These are phyloP conservation scores for Paulownia fortunei DNA, from an alignment of 257 asterid genomes.

Conservation along the genomic window DNA sequence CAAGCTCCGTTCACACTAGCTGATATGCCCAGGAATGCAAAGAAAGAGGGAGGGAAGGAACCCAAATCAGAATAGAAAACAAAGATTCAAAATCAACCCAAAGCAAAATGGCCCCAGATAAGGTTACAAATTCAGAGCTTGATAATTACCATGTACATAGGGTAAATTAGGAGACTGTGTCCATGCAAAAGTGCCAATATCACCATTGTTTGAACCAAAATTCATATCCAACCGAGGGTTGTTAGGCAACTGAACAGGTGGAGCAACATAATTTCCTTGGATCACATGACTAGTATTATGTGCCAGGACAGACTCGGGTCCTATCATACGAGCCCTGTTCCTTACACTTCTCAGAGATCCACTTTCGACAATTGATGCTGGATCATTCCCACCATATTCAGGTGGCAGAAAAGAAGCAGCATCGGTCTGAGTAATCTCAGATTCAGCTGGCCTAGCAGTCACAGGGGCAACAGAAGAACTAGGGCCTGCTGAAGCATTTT, in stretches of 20 bases:
- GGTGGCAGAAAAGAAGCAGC: constrained; percentile 31
- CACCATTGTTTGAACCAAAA: constrained; percentile 53
- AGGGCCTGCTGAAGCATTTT: constrained; percentile 56
- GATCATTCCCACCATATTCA: constrained; percentile 47
- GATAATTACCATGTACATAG: constrained; percentile 55
- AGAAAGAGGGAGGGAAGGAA: not conserved
- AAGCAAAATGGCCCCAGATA: not conserved
- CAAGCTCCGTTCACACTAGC: constrained; percentile 46
- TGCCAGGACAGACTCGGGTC: constrained; percentile 49
- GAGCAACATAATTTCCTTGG: constrained; percentile 66
- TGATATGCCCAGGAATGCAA: constrained; percentile 31
- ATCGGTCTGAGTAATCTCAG: constrained; percentile 42
- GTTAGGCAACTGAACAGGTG: constrained; percentile 60
- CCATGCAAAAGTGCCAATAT: constrained; percentile 59
- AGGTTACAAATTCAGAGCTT: not conserved
- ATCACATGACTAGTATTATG: constrained; percentile 46
- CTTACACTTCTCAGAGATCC: constrained; percentile 49
- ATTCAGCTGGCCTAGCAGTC: constrained; percentile 37
- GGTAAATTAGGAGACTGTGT: constrained; percentile 56
- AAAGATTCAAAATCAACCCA: not conserved
- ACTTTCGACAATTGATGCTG: constrained; percentile 33
- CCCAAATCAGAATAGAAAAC: not conserved
- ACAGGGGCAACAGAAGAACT: constrained; percentile 57
- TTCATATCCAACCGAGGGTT: constrained; percentile 73
- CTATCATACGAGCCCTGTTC: constrained; percentile 49